Conservation (phyloP, 108 stramenopile genomes). For the Conticribra guillardii region DNA sequence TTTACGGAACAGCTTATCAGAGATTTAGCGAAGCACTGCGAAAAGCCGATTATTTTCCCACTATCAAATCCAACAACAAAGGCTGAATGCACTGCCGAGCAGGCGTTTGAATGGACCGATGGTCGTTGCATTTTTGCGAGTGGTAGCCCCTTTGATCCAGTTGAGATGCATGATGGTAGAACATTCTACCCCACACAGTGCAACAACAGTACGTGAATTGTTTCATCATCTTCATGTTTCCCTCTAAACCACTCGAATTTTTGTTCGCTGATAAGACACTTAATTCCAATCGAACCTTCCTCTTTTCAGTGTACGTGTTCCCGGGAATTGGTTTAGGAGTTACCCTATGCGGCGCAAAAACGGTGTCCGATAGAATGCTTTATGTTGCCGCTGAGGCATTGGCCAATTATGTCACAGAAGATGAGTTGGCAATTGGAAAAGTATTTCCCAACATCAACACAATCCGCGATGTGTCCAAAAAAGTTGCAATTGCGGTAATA, state of each 20-base stretch:
- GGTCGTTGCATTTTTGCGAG: slow-evolving; percentile 93
- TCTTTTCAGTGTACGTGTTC: slow-evolving; percentile 30
- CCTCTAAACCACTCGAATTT: no score
- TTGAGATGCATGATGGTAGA: slow-evolving; percentile 72
- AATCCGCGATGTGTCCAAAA: slow-evolving; percentile 89
- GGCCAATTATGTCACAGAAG: slow-evolving; percentile 78
- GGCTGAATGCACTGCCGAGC: slow-evolving; percentile 96
- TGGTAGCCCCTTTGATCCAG: slow-evolving; percentile 96
- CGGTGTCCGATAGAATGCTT: slow-evolving; percentile 89
- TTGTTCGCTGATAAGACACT: no score
- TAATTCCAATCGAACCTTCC: no score
- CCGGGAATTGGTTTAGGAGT: slow-evolving; percentile 92
- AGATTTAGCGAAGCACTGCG: slow-evolving; percentile 79
- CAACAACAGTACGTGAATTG: slow-evolving; percentile 86
- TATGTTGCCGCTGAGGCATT: slow-evolving; percentile 90
- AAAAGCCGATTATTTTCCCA: slow-evolving; percentile 95
- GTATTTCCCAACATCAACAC: slow-evolving; percentile 86
- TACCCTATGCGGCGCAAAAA: slow-evolving; percentile 83
- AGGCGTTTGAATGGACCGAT: slow-evolving; percentile 97
- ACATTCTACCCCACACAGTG: slow-evolving; percentile 90
- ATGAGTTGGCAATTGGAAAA: slow-evolving; percentile 81
- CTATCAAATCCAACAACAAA: slow-evolving; percentile 96
- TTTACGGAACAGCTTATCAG: slow-evolving; percentile 73
- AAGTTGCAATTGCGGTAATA: slow-evolving; percentile 88
- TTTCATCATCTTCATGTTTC: neutral